Evolutionary conservation across 257 asterid genomes (phyloP).

Genomic region (Solanum peruvianum): DNA sequence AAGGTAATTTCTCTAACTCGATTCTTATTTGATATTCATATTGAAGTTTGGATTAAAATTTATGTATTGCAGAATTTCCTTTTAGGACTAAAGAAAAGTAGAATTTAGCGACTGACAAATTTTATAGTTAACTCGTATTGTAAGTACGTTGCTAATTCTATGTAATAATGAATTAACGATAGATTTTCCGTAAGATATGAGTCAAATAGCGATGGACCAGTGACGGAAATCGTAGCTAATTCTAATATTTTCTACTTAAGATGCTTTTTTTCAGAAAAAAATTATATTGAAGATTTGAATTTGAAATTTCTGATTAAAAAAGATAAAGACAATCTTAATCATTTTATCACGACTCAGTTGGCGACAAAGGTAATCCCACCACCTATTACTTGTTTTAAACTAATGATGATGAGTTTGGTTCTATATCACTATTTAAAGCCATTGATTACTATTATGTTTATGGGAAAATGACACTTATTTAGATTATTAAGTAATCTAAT

Average conservation of each 20-base stretch:
- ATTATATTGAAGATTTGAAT: too few species aligned
- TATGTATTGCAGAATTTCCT: too few species aligned
- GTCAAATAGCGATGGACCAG: too few species aligned
- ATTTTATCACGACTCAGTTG: not conserved
- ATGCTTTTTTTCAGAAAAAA: too few species aligned
- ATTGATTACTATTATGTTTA: not conserved
- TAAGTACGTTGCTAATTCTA: too few species aligned
- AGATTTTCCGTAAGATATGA: not conserved
- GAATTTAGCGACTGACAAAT: not conserved
- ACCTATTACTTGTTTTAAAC: constrained; percentile 31
- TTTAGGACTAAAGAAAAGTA: too few species aligned
- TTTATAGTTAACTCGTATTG: not conserved
- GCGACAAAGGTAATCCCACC: constrained; percentile 18
- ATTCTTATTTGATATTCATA: not conserved
- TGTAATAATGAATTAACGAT: too few species aligned
- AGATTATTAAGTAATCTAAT: not conserved
- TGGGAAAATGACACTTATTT: not conserved
- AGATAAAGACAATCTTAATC: not conserved
- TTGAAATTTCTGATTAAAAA: not conserved
- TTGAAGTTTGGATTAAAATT: not conserved
- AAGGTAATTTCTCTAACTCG: constrained; percentile 3
- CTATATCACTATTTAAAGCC: not conserved
- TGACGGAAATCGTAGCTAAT: not conserved
- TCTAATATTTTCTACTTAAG: too few species aligned
- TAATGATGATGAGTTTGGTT: constrained; percentile 23